Evolutionary conservation across 2,329 filamentous ascomycete genomes (phyloP).

Genomic region (Fusarium nisikadoi): DNA sequence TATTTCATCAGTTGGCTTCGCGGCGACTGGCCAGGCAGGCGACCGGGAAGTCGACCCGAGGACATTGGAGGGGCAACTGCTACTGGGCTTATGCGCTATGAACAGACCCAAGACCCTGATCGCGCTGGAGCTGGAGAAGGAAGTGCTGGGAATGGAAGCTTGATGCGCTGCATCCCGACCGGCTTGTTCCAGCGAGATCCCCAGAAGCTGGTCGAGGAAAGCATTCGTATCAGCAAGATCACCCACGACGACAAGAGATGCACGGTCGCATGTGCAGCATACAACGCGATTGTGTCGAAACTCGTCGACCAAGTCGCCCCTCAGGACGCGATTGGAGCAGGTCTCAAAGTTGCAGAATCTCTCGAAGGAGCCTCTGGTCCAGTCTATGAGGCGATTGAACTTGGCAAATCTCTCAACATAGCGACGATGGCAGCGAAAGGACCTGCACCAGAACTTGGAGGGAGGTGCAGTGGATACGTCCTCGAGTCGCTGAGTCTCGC

Average conservation of each 20-base stretch:
- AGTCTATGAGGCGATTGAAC: constrained; percentile 43
- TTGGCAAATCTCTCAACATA: constrained; percentile 43
- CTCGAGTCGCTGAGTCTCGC: constrained; percentile 55
- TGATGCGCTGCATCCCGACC: constrained; percentile 61
- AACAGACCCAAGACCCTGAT: constrained; percentile 24
- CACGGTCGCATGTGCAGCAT: constrained; percentile 52
- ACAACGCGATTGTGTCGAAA: constrained; percentile 52
- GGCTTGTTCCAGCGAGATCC: constrained; percentile 51
- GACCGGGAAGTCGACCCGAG: constrained; percentile 45
- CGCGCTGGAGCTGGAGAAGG: constrained; percentile 52
- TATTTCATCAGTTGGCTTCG: constrained; percentile 55
- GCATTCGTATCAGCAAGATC: constrained; percentile 51
- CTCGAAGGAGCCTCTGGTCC: constrained; percentile 36
- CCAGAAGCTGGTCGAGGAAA: constrained; percentile 46
- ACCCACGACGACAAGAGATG: constrained; percentile 54
- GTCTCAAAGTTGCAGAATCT: constrained; percentile 32
- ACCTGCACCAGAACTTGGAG: constrained; percentile 43
- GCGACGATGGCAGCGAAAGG: constrained; percentile 47
- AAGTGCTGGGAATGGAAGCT: constrained; percentile 56
- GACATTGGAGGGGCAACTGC: constrained; percentile 56
- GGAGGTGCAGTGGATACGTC: constrained; percentile 53
- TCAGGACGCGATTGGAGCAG: constrained; percentile 46
- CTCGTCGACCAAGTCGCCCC: constrained; percentile 45
- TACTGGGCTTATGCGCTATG: constrained; percentile 48
- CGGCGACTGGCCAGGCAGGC: constrained; percentile 56